Evolutionary conservation across 768 basidiomycete genomes (phyloP), one percentile per base, ranked within the genome.

Genomic region (Tephrocybe sp.): DNA sequence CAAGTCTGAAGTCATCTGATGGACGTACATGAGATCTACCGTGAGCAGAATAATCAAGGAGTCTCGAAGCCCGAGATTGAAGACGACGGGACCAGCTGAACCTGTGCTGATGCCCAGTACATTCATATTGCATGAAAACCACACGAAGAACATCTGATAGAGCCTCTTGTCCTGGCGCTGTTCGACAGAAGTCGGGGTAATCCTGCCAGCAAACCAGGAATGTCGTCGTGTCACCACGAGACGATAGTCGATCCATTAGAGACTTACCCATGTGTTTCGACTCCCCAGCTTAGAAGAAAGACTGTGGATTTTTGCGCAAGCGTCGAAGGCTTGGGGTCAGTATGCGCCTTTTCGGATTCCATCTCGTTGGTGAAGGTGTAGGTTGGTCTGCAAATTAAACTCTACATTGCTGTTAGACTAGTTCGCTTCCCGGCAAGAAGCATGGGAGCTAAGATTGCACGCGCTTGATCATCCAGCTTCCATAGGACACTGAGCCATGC

Each of bases 51-150:
- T 71, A 1, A 85, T 63, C 47, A 77, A 73, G 0, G 77, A 74
- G 55, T 79, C 73, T 22, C 76, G 74, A 48, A 84, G 66, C 0
- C 77, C 76, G 3, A 87, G 72, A 5, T 66, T 68, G 53, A 82
- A 87, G 28, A 77, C 74, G 9, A 77, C 61, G 4, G 85, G 84
- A 0, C 83, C 84, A 12, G 84, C 72, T 0, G 80, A 75, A 4
- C 85, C 85, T 0, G 80, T 71, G 15, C 80, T 78, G 53, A 85
- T 85, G 66, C 74, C 75, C 15, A 85, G 68, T 22, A 87, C 77
- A 56, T 86, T 86, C 64, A 85, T 76, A 60, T 85, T 86, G 46
- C 79, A 75, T 7, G 86, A 81, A 58, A 87, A 83, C 86, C 86
- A 87, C 4, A 87, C 71, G 58, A 84, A 83, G 69, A 87, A 87